phyloP scores from a whole-genome alignment of 805 yeast species.

The Kodamaea leandrae region DNA sequence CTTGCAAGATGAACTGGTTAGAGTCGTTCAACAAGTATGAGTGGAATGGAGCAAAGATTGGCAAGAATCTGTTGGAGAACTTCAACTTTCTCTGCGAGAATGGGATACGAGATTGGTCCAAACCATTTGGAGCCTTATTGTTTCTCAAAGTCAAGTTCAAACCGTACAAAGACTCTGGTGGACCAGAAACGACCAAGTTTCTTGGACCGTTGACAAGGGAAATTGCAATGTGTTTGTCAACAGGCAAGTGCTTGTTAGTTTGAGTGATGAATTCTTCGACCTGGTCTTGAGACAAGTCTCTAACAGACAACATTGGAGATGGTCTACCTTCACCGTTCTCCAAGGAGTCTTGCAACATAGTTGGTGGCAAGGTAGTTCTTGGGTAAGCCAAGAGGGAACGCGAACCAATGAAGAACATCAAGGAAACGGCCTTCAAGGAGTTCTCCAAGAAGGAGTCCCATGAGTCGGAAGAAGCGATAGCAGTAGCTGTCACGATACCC shows the following conservation, averaged over 20 bases:
- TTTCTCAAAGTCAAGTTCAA: conserved; percentile 87
- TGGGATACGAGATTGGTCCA: conserved; percentile 94
- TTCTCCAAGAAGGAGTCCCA: conserved; percentile 81
- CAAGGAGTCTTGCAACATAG: conserved; percentile 85
- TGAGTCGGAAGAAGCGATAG: conserved; percentile 73
- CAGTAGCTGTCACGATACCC: conserved; percentile 90
- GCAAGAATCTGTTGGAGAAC: conserved; percentile 90
- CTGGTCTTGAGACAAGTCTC: conserved; percentile 79
- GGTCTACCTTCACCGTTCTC: conserved; percentile 96
- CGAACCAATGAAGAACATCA: conserved; percentile 90
- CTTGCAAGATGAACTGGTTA: conserved; percentile 60
- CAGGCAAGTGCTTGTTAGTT: conserved; percentile 92
- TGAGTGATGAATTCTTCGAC: conserved; percentile 75
- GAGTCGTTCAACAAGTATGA: conserved; percentile 80
- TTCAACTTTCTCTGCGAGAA: conserved; percentile 89
- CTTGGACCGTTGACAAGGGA: conserved; percentile 95
- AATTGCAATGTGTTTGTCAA: conserved; percentile 84
- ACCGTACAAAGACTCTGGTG: conserved; percentile 97
- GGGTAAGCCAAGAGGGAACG: conserved; percentile 90
- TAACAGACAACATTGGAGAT: conserved; percentile 93
- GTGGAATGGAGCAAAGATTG: conserved; percentile 96
- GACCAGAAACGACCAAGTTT: conserved; percentile 94
- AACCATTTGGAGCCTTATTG: conserved; percentile 90
- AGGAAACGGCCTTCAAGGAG: conserved; percentile 74
- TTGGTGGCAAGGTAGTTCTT: conserved; percentile 89